These are phyloP conservation scores for Aschersonia sp. DNA, from an alignment of 2,329 filamentous ascomycete genomes.

Conservation along the genomic window DNA sequence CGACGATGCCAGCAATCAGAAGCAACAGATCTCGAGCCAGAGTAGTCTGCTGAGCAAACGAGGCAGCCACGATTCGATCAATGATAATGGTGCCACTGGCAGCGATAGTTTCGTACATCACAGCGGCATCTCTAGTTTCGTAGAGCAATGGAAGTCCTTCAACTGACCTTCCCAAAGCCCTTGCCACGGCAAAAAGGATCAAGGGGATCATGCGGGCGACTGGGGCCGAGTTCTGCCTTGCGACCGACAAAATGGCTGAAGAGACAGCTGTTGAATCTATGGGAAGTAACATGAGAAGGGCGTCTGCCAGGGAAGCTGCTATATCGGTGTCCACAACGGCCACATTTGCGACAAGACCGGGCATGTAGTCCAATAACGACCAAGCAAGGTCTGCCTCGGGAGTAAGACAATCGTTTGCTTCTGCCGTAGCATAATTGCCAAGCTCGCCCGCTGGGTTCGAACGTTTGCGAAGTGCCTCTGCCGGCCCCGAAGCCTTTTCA, in stretches of 20 bases:
- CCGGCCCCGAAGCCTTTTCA: too few species aligned
- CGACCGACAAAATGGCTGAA: slow-evolving; percentile 7
- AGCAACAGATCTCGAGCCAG: slow-evolving; percentile 3
- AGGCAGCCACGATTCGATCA: slow-evolving; percentile 7
- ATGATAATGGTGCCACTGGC: slow-evolving; percentile 8
- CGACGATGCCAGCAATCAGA: too few species aligned
- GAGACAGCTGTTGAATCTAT: slow-evolving; percentile 7
- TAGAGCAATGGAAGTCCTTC: neutral
- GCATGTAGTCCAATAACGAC: slow-evolving; percentile 8
- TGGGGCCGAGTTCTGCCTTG: slow-evolving; percentile 5
- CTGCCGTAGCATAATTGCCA: too few species aligned
- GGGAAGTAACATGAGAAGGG: slow-evolving; percentile 8
- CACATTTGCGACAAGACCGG: slow-evolving; percentile 7
- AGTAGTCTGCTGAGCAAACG: slow-evolving; percentile 2
- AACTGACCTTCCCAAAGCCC: slow-evolving; percentile 5
- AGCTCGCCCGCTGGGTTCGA: too few species aligned
- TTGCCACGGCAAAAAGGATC: slow-evolving; percentile 10
- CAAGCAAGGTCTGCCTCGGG: slow-evolving; percentile 1
- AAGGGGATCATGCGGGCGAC: slow-evolving; percentile 7
- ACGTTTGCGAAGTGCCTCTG: too few species aligned
- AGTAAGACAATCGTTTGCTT: neutral
- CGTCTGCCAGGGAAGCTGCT: slow-evolving; percentile 9
- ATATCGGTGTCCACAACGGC: slow-evolving; percentile 7
- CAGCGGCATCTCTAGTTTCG: slow-evolving; percentile 1
- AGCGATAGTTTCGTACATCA: slow-evolving; percentile 6